Base-by-base conservation (phyloP, 495 filamentous ascomycete species). In the Lasiosphaeriaceae sp. region DNA sequence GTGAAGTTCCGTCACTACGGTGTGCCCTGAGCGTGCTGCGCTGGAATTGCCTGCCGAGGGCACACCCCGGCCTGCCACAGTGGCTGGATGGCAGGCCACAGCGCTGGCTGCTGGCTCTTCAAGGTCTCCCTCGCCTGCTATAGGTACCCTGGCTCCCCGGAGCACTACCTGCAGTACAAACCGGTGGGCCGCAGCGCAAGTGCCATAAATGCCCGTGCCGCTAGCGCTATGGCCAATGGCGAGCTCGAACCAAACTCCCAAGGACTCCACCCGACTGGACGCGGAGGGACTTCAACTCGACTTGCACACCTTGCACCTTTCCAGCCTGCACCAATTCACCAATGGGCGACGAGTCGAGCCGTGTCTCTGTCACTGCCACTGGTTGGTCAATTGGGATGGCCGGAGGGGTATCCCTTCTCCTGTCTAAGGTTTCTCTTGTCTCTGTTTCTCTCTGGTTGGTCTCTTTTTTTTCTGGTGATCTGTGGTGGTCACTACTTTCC, bases 261-360 rank as follows among this genome's bases (percentile, higher is more conserved):
- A 31, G 60, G 58, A 48, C 62, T 59, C 58, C 62, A 63, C 66
- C 57, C 59, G 61, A 62, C 65, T 65, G 65, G 61, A 16, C 34
- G 55, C 55, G 37, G 44, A 50, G 31, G 29, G 39, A n/a, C n/a
- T n/a, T n/a, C n/a, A 21, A 34, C 26, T 31, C 9, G 26, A 31
- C 26, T 31, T 31, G 47, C 23, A 23, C 47, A 50, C 47, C 9
- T 9, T n/a, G 55, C 29, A 22, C 24, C 48, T 50, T 35, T 47
- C 35, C 1, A 21, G 23, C 17, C 41, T 23, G 34, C 49, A 20
- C 52, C 48, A 52, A 58, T 54, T 65, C 29, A 43, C 59, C 57
- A 57, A 54, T 59, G 52, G 31, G 21, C 48, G 48, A 34, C 46
- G 39, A 58, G 41, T 48, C 22, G 55, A 55, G 55, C 55, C 55